phyloP scores from a whole-genome alignment of 2,329 filamentous ascomycete genomes.

The Knufia petricola region DNA sequence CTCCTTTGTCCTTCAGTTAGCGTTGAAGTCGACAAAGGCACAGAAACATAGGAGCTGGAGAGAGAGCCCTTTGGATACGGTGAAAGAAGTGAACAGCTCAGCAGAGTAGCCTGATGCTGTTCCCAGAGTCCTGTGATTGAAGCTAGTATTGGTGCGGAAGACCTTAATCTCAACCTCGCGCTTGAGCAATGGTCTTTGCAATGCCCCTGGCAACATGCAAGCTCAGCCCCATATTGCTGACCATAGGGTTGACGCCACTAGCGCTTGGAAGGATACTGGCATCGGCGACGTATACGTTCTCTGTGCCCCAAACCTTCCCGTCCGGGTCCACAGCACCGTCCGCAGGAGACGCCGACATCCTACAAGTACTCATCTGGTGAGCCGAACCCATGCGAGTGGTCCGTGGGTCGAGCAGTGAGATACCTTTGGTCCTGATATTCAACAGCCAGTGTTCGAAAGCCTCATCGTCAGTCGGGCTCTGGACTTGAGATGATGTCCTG shows the following conservation, averaged over 20 bases:
- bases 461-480: conserved; percentile 35
- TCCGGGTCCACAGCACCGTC: conserved; percentile 36
- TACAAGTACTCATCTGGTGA: conserved; percentile 44
- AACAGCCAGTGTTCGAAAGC: conserved; percentile 48
- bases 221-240: conserved; percentile 43
- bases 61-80: too few species aligned
- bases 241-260: conserved; percentile 44
- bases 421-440: conserved; percentile 36
- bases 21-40: too few species aligned
- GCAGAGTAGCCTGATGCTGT: too few species aligned
- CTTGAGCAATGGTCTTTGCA: neutral
- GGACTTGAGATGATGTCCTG: neutral
- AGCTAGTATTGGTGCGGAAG: too few species aligned
- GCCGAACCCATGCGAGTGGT: conserved; percentile 31
- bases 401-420: conserved; percentile 33
- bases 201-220: conserved; percentile 36
- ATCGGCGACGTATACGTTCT: conserved; percentile 40
- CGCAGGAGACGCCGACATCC: conserved; percentile 36
- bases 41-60: too few species aligned
- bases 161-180: too few species aligned
- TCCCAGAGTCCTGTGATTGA: too few species aligned
- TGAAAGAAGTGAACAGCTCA: too few species aligned
- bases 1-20: too few species aligned
- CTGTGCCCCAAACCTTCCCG: conserved; percentile 39
- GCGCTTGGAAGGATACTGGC: conserved; percentile 43